Evolutionary conservation across 139 green algal genomes (phyloP).

Genomic region (Chlorella sp.): DNA sequence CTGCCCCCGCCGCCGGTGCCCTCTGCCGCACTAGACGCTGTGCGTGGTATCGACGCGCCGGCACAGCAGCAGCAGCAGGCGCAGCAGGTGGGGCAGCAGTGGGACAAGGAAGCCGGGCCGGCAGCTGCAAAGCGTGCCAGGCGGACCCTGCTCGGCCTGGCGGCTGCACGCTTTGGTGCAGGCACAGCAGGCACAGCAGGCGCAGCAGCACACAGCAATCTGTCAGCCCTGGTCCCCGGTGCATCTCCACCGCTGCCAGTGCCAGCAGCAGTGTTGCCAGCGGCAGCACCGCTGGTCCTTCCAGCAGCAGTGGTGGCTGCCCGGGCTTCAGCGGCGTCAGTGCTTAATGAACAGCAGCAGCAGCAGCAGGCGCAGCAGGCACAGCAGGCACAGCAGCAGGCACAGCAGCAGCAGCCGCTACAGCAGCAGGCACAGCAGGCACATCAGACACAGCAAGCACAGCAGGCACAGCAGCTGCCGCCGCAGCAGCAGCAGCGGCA

Average conservation of each 20-base stretch:
- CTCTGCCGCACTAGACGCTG: neutral
- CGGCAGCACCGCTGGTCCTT: neutral
- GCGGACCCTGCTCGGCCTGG: neutral
- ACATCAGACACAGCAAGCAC: neutral
- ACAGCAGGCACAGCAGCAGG: neutral
- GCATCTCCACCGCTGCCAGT: neutral
- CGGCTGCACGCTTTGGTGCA: neutral
- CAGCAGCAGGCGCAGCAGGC: neutral
- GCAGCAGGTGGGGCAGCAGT: neutral
- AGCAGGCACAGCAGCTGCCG: neutral
- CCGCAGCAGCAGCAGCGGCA: neutral
- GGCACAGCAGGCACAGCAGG: neutral
- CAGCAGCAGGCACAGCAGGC: neutral
- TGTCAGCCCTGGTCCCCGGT: too few relatives aligned
- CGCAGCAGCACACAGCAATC: too few relatives aligned
- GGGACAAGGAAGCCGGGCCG: neutral
- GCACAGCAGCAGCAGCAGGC: neutral
- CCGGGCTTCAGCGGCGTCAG: neutral
- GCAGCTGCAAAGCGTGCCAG: conserved; percentile 13
- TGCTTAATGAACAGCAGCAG: neutral
- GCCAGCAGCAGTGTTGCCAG: neutral
- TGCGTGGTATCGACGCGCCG: neutral
- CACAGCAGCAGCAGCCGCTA: neutral
- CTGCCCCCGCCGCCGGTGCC: neutral
- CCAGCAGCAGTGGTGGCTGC: neutral